Conservation (phyloP, 306 rosid species). For the Cucurbita maxima region DNA sequence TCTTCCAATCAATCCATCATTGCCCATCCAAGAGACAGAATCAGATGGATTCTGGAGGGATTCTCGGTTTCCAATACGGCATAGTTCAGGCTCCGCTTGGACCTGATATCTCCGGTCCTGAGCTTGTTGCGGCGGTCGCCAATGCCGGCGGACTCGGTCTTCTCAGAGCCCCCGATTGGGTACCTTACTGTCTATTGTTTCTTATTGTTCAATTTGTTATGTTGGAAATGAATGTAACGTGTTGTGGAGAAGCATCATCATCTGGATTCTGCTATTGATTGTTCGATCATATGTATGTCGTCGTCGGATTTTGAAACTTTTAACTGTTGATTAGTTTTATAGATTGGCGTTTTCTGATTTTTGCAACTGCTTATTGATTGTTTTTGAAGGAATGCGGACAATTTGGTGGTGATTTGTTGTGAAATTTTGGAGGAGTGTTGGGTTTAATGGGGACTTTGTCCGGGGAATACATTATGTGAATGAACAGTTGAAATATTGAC, state of each 20-base stretch:
- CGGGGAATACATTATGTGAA: neutral
- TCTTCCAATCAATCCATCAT: neutral
- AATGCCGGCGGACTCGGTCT: constrained; percentile 64
- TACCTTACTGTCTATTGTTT: neutral
- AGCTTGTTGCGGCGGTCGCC: constrained; percentile 76
- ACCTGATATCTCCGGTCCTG: constrained; percentile 63
- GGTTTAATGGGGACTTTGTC: neutral
- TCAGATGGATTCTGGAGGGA: constrained; percentile 52
- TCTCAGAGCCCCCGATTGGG: constrained; percentile 68
- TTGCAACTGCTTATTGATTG: neutral
- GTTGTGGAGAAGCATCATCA: neutral
- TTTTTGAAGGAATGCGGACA: neutral
- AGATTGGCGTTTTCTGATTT: neutral
- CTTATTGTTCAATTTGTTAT: neutral
- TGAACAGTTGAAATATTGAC: neutral
- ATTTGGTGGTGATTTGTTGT: neutral
- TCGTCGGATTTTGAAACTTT: neutral
- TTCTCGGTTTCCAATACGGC: constrained; percentile 55
- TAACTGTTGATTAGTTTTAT: neutral
- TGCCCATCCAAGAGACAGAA: neutral
- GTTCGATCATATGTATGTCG: neutral
- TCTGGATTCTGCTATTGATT: neutral
- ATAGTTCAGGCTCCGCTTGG: constrained; percentile 67
- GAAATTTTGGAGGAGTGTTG: neutral
- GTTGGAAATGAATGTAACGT: neutral